Evolutionary conservation across 257 asterid species (phyloP).

Genomic region (Echium plantagineum): DNA sequence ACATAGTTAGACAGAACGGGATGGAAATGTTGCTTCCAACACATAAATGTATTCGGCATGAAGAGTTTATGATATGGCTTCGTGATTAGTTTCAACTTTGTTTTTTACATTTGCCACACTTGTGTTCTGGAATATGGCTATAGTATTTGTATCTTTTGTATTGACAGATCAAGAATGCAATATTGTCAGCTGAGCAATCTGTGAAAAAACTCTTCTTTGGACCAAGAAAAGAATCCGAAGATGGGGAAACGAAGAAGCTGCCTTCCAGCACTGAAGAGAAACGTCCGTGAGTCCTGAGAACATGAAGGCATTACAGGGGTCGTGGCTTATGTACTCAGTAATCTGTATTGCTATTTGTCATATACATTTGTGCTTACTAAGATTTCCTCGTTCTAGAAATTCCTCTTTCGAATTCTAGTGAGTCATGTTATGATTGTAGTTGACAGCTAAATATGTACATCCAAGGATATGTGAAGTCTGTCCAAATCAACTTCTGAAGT

Average conservation of each 20-base stretch:
- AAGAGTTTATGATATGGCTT: too few species aligned
- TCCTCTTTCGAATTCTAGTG: neutral
- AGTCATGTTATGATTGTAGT: neutral
- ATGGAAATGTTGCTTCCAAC: neutral
- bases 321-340: neutral
- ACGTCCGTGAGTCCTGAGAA: slow-evolving; percentile 23
- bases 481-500: neutral
- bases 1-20: too few species aligned
- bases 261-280: slow-evolving; percentile 33
- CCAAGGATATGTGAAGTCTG: neutral
- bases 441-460: neutral
- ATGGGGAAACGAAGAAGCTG: slow-evolving; percentile 24
- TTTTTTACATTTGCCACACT: neutral
- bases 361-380: slow-evolving; percentile 4
- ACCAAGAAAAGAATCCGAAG: slow-evolving; percentile 29
- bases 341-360: neutral
- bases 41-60: too few species aligned
- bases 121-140: slow-evolving; percentile 3
- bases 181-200: slow-evolving; percentile 52
- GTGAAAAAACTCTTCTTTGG: slow-evolving; percentile 59
- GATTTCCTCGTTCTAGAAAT: neutral
- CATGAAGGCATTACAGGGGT: slow-evolving; percentile 1
- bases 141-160: slow-evolving; percentile 5
- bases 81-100: neutral
- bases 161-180: slow-evolving; percentile 54